phyloP scores from a whole-genome alignment of 1,284 basidiomycete species.

The Phellinidium pouzarii region DNA sequence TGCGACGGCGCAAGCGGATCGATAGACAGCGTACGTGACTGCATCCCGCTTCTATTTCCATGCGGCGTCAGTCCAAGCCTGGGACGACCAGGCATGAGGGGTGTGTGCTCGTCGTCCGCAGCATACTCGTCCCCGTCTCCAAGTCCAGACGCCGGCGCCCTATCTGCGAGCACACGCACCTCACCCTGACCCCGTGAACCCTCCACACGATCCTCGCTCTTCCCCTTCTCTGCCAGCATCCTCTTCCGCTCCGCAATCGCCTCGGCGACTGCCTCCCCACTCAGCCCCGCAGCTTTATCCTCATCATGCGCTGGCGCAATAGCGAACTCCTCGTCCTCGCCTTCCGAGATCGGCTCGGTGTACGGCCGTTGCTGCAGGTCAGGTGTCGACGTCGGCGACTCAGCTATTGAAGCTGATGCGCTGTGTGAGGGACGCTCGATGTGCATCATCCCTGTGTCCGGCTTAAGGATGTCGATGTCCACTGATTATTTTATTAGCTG shows the following conservation, averaged over 20 bases:
- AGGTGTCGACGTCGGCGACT: slow-evolving; percentile 47
- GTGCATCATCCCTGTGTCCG: slow-evolving; percentile 66
- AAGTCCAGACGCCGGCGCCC: slow-evolving; percentile 25
- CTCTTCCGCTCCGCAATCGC: slow-evolving; percentile 80
- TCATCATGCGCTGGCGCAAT: slow-evolving; percentile 70
- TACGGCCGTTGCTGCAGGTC: slow-evolving; percentile 43
- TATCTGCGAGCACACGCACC: not conserved
- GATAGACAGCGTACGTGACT: slow-evolving; percentile 55
- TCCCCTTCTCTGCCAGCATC: slow-evolving; percentile 37
- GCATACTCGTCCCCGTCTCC: slow-evolving; percentile 30
- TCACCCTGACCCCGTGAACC: slow-evolving; percentile 17
- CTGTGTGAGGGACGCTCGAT: slow-evolving; percentile 67
- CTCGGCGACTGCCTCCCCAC: slow-evolving; percentile 62
- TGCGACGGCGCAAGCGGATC: slow-evolving; percentile 79
- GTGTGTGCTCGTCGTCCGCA: slow-evolving; percentile 37
- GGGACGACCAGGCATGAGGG: slow-evolving; percentile 30
- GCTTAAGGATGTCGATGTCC: slow-evolving; percentile 91
- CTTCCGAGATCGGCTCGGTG: slow-evolving; percentile 85
- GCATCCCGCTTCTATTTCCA: slow-evolving; percentile 16
- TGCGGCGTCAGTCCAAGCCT: slow-evolving; percentile 20
- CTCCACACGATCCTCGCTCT: slow-evolving; percentile 16
- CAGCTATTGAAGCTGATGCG: slow-evolving; percentile 34
- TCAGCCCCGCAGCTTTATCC: slow-evolving; percentile 69
- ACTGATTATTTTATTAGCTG: slow-evolving; percentile 39
- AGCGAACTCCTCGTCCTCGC: slow-evolving; percentile 76